Evolutionary conservation across 2,329 filamentous ascomycete genomes (phyloP), one percentile per base, ranked within the genome.

Genomic region (Trichoderma sp.): DNA sequence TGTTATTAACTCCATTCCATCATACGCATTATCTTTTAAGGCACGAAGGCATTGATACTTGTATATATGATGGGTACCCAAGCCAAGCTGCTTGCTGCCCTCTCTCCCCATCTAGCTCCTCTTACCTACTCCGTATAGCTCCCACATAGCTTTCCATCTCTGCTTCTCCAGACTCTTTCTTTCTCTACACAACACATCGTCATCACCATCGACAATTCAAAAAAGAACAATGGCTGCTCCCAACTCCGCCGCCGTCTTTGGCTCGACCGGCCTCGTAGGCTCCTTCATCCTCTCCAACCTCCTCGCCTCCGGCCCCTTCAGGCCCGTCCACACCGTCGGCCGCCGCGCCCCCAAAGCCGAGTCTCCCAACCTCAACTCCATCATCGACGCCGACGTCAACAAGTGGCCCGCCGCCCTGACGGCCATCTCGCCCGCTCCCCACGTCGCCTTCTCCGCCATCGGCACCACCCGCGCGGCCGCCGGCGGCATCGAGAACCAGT

Each of bases 381-480:
- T 92, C 75, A 81, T 92, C 76, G 90, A 92, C 30, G 75, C 87
- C 75, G 92, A 97, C 80, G 90, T 89, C 1, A 80, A 87, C 8
- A 86, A 87, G 78, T 98, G 94, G 95, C 82, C 88, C 2, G 75
- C 84, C 11, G 82, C 87, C 75, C 86, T 96, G 63, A 78, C 85
- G 7, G 81, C 84, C 39, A 81, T 92, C 59, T 78, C 82, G 0
- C 88, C 90, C 0, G 73, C 84, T 0, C 90, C 92, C 0, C 79
- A 84, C 1, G 84, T 92, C 74, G 91, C 96, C 83, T 90, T 95
- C 82, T 94, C 92, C 2, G 89, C 89, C 1, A 87, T 98, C 1
- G 95, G 91, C 71, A 97, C 94, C 3, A 98, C 95, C 0, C 88
- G 90, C 63, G 91, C 85, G 0, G 85, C 86, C 13, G 94, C 94